Evolutionary conservation across 192 early-diverging fungal species (phyloP).

Genomic region (Tieghemiomyces parasiticus): DNA sequence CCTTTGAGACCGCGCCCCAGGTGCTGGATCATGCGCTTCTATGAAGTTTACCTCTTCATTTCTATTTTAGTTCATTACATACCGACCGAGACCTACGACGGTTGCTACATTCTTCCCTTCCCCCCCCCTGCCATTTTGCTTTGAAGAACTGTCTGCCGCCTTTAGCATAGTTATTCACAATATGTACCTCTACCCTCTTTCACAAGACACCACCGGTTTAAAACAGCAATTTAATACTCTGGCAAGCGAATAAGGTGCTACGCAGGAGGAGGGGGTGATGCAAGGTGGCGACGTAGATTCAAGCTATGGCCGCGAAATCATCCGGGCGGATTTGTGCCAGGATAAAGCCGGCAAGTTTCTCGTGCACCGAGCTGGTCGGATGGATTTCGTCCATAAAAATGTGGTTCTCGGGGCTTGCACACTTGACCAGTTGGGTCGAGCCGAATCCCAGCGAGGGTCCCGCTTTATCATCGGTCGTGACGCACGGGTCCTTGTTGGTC

Average conservation of each 20-base stretch:
- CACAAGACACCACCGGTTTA: too few species aligned
- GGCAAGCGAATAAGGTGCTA: too few species aligned
- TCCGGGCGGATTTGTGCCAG: too few species aligned
- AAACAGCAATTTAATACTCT: too few species aligned
- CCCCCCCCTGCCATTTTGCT: too few species aligned
- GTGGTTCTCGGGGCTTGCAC: background rate
- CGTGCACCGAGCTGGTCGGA: background rate
- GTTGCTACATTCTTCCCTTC: background rate
- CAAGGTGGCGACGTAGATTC: too few species aligned
- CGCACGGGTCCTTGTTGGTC: too few species aligned
- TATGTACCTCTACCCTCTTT: background rate
- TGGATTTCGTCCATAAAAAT: background rate
- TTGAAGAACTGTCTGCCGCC: background rate
- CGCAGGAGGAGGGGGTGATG: too few species aligned
- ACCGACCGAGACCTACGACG: background rate
- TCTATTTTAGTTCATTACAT: background rate
- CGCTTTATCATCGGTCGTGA: too few species aligned
- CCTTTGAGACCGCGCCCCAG: conserved; percentile 63
- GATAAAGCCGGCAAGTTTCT: background rate
- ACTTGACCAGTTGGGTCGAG: too few species aligned
- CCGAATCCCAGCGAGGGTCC: too few species aligned
- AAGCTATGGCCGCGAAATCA: too few species aligned
- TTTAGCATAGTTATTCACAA: background rate
- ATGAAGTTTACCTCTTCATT: conserved; percentile 11
- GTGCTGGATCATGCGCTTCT: conserved; percentile 22